Conservation (phyloP, 1,284 basidiomycete genomes). For the Ustilago crameri region DNA sequence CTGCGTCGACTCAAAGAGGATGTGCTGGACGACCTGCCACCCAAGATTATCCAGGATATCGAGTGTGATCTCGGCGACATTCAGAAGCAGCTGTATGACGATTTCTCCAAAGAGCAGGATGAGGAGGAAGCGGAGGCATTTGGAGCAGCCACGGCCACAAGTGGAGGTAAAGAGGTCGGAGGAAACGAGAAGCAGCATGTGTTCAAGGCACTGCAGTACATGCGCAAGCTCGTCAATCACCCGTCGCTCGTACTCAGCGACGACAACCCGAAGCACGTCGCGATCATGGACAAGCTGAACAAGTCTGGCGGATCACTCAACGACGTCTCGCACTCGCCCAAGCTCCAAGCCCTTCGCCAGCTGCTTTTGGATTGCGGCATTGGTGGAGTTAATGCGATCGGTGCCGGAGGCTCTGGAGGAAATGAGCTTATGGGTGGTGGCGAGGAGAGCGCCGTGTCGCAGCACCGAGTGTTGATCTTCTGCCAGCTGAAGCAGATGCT, state of each 20-base stretch:
- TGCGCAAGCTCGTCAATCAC: slow-evolving; percentile 97
- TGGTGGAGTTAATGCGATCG: slow-evolving; percentile 71
- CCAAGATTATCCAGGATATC: slow-evolving; percentile 99
- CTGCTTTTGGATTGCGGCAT: slow-evolving; percentile 84
- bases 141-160: slow-evolving; percentile 50
- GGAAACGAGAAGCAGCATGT: slow-evolving; percentile 68
- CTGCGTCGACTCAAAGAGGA: slow-evolving; percentile 97
- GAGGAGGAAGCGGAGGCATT: slow-evolving; percentile 71
- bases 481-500: slow-evolving; percentile 99
- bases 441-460: slow-evolving; percentile 75
- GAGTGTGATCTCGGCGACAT: slow-evolving; percentile 89
- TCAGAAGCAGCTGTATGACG: slow-evolving; percentile 80
- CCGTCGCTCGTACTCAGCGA: slow-evolving; percentile 73
- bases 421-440: slow-evolving; percentile 69
- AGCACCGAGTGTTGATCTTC: slow-evolving; percentile 97
- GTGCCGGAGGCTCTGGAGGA: slow-evolving; percentile 72
- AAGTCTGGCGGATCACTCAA: slow-evolving; percentile 71
- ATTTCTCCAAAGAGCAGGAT: slow-evolving; percentile 75
- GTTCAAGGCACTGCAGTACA: slow-evolving; percentile 81
- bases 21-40: slow-evolving; percentile 92
- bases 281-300: slow-evolving; percentile 75
- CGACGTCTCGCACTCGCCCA: slow-evolving; percentile 92
- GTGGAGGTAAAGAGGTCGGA: slow-evolving; percentile 72
- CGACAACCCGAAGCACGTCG: slow-evolving; percentile 70
- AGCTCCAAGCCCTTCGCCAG: slow-evolving; percentile 77